These are phyloP conservation scores for Venturia pyrina DNA, from an alignment of 2,329 filamentous ascomycete species.

Conservation along the genomic window DNA sequence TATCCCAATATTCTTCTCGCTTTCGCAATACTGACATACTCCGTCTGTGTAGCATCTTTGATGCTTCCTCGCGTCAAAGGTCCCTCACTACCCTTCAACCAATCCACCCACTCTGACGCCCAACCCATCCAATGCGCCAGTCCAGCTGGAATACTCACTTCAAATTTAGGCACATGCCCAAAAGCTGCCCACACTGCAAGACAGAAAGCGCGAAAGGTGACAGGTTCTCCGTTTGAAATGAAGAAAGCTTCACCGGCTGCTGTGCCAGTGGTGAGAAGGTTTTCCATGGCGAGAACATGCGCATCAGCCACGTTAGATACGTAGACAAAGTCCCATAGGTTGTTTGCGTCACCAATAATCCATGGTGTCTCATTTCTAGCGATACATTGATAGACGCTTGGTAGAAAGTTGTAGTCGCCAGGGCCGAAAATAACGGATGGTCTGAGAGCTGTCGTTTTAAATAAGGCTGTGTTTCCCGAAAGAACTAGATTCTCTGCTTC, in stretches of 20 bases:
- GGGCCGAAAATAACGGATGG: slow-evolving; percentile 87
- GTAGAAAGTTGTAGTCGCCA: slow-evolving; percentile 68
- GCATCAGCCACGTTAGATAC: slow-evolving; percentile 63
- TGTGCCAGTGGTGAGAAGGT: slow-evolving; percentile 52
- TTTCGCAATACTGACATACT: slow-evolving; percentile 45
- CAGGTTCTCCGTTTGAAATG: slow-evolving; percentile 78
- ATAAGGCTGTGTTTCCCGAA: slow-evolving; percentile 54
- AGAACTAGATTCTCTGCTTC: slow-evolving; percentile 73
- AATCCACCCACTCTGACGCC: slow-evolving; percentile 28
- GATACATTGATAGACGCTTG: slow-evolving; percentile 64
- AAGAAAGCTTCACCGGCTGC: slow-evolving; percentile 74
- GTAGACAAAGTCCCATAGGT: slow-evolving; percentile 63
- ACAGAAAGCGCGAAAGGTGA: slow-evolving; percentile 87
- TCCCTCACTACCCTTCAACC: slow-evolving; percentile 31
- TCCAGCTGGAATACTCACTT: slow-evolving; percentile 37
- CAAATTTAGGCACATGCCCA: slow-evolving; percentile 40
- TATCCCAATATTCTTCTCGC: slow-evolving; percentile 44
- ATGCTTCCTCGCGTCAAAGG: slow-evolving; percentile 45
- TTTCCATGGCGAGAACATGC: slow-evolving; percentile 69
- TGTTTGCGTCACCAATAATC: slow-evolving; percentile 67
- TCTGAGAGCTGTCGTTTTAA: slow-evolving; percentile 73
- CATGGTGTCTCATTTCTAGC: slow-evolving; percentile 59
- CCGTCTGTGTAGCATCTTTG: slow-evolving; percentile 41
- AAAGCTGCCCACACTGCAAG: slow-evolving; percentile 63
- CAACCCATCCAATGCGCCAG: slow-evolving; percentile 39